Conservation (phyloP, 257 asterid genomes). For the Prunella vulgaris region DNA sequence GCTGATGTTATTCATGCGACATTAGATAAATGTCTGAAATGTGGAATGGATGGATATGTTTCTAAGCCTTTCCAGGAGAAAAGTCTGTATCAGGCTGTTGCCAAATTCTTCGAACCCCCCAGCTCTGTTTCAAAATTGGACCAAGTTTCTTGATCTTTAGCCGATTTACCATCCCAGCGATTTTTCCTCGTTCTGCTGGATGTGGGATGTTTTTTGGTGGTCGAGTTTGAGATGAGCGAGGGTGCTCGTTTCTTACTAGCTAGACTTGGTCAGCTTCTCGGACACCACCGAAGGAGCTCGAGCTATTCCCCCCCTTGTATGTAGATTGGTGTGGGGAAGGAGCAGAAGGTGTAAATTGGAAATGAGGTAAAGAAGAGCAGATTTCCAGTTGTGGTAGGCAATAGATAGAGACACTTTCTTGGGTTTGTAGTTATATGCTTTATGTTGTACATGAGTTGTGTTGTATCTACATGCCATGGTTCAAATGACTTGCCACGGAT, state of each 20-base stretch:
- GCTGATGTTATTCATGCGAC: slow-evolving; percentile 92
- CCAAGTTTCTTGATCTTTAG: not conserved
- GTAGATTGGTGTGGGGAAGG: slow-evolving; percentile 21
- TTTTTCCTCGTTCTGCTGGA: slow-evolving; percentile 41
- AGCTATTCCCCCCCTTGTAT: slow-evolving; percentile 11
- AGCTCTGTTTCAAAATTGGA: slow-evolving; percentile 27
- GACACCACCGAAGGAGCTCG: not conserved
- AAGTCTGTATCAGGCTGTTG: slow-evolving; percentile 68
- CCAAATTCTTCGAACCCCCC: slow-evolving; percentile 64
- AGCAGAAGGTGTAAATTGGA: slow-evolving; percentile 12
- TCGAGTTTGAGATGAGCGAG: not conserved
- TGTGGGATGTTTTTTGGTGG: not conserved
- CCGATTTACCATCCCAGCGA: slow-evolving; percentile 29
- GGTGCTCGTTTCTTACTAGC: slow-evolving; percentile 1
- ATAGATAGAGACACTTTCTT: not conserved
- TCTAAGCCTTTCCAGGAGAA: slow-evolving; percentile 89
- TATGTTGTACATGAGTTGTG: not conserved
- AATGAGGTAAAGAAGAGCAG: slow-evolving; percentile 4
- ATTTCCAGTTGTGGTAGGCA: not conserved
- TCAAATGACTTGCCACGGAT: not conserved
- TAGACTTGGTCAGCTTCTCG: not conserved
- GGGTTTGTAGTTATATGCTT: not conserved
- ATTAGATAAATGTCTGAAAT: slow-evolving; percentile 56
- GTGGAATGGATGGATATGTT: slow-evolving; percentile 92
- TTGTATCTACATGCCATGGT: not conserved